These are phyloP conservation scores for Xylaria cubensis DNA, from an alignment of 495 filamentous ascomycete genomes.

Conservation along the genomic window DNA sequence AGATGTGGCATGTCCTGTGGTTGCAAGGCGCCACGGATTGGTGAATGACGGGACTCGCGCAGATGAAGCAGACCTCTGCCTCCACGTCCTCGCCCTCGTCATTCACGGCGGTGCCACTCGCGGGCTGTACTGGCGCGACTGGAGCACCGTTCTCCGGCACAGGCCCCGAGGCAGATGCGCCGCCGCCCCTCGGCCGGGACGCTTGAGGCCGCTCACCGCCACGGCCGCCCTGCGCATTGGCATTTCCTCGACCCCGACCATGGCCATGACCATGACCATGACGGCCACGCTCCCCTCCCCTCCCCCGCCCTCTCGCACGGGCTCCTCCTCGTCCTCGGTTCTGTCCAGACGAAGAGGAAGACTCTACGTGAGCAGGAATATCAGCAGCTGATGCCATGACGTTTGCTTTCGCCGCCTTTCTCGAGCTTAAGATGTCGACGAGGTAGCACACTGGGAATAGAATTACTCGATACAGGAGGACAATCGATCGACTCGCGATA, in stretches of 20 bases:
- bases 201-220: slow-evolving; percentile 19
- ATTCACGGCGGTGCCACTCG: slow-evolving; percentile 11
- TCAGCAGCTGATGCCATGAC: slow-evolving; percentile 28
- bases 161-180: slow-evolving; percentile 15
- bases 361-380: slow-evolving; percentile 7
- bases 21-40: slow-evolving; percentile 90
- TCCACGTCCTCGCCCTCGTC: slow-evolving; percentile 61
- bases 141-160: slow-evolving; percentile 3
- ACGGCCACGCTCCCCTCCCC: slow-evolving; percentile 36
- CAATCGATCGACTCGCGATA: not conserved
- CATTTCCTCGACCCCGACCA: slow-evolving; percentile 24
- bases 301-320: slow-evolving; percentile 43
- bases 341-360: not conserved
- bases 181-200: slow-evolving; percentile 7
- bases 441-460: not conserved
- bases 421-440: not conserved
- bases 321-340: slow-evolving; percentile 43
- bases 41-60: slow-evolving; percentile 84
- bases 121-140: slow-evolving; percentile 19
- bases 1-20: slow-evolving; percentile 95
- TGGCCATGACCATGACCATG: slow-evolving; percentile 17
- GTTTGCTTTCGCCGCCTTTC: not conserved
- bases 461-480: not conserved
- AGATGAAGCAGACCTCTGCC: slow-evolving; percentile 93
- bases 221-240: slow-evolving; percentile 17